phyloP scores from a whole-genome alignment of 108 stramenopile genomes.

The Nannochloropsis salina region DNA sequence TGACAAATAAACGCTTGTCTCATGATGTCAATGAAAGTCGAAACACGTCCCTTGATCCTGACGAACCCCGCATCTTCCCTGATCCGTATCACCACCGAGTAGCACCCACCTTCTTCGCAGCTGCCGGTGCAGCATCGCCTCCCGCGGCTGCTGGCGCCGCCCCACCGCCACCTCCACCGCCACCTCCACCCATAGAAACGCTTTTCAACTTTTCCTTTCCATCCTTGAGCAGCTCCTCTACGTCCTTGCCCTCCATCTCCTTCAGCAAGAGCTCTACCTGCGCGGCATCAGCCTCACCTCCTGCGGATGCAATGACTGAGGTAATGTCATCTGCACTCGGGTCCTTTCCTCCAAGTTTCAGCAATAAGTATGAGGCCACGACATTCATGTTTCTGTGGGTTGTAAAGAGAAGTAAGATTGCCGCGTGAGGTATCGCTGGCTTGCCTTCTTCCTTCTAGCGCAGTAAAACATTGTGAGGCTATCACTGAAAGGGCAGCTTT shows the following conservation, averaged over 20 bases:
- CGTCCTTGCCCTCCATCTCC: slow-evolving; percentile 5
- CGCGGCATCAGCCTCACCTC: neutral
- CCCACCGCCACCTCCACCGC: neutral
- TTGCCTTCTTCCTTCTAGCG: neutral
- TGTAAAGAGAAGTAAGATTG: neutral
- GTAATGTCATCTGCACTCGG: neutral
- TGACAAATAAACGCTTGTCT: no score
- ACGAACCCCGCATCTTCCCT: neutral
- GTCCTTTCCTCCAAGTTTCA: slow-evolving; percentile 10
- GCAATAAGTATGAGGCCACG: neutral
- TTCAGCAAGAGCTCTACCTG: slow-evolving; percentile 12
- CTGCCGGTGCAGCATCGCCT: neutral
- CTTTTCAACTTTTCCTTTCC: neutral
- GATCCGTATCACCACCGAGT: neutral
- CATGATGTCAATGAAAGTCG: no score
- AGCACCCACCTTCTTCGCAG: neutral
- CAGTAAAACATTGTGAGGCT: no score
- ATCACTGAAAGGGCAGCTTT: no score
- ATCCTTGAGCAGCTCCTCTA: neutral
- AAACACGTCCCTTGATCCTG: no score
- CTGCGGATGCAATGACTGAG: neutral
- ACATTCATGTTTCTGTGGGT: slow-evolving; percentile 11
- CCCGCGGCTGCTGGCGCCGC: neutral
- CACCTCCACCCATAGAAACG: slow-evolving; percentile 12
- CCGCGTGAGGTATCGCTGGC: neutral